Percentiles rank a stretch among this genome's conserved stretches.
Conservation (phyloP, 192 early-diverging fungal species). For the Coemansia sp. region DNA sequence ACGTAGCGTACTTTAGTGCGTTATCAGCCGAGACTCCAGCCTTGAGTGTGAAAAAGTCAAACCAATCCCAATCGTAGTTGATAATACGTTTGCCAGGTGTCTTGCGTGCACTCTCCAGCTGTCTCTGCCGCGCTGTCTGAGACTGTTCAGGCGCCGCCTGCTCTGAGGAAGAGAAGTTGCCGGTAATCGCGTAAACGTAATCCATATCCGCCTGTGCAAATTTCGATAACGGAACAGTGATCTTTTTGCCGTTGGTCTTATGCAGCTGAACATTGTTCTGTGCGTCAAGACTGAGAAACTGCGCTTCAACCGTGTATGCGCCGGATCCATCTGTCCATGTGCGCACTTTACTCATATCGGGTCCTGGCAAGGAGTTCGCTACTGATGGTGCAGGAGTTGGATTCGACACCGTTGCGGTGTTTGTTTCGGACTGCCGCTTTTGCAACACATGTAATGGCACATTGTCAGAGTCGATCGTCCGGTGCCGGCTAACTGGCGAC, state of each 20-base stretch:
- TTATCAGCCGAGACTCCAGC: constrained; percentile 72
- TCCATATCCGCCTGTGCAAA: constrained; percentile 59
- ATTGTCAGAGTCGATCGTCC: constrained; percentile 47
- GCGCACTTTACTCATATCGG: constrained; percentile 63
- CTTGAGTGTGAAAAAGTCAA: constrained; percentile 82
- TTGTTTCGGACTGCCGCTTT: constrained; percentile 15
- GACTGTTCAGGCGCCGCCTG: constrained; percentile 15
- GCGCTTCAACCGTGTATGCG: constrained; percentile 89
- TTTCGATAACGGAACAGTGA: constrained; percentile 89
- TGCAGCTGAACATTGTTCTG: constrained; percentile 92
- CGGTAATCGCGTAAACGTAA: constrained; percentile 35
- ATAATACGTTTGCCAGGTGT: constrained; percentile 36
- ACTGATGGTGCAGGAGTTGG: background rate
- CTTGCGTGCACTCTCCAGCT: constrained; percentile 51
- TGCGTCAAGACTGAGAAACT: constrained; percentile 68
- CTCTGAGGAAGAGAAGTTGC: background rate
- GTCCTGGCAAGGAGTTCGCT: constrained; percentile 8
- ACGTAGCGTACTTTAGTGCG: constrained; percentile 77
- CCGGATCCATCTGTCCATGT: constrained; percentile 94
- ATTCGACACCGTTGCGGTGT: background rate
- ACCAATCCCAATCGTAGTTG: constrained; percentile 91
- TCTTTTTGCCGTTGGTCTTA: constrained; percentile 93
- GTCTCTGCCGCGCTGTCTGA: constrained; percentile 49
- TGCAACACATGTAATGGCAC: constrained; percentile 43
- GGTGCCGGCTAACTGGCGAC: constrained; percentile 11